A percentile compares a stretch with the other conserved stretches of the same genome.
Evolutionary conservation across 441 rosid genomes (phyloP).

Genomic region (Gossypium schwendimanii): DNA sequence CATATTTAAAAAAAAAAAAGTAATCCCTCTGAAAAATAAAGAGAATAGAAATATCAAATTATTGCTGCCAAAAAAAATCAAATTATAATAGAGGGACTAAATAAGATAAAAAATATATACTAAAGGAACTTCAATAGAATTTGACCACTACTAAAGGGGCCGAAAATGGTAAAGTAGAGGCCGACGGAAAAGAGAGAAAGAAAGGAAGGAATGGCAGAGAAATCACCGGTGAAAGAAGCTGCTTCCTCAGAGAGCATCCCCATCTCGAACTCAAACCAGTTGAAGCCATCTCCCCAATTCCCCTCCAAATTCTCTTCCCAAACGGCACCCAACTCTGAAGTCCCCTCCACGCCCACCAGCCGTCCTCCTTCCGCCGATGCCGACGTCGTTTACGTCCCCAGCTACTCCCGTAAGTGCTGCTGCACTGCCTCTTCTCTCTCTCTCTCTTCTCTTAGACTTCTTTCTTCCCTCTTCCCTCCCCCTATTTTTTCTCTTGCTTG

Average conservation of each 20-base stretch:
- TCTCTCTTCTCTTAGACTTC: not conserved
- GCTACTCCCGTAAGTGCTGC: constrained; percentile 66
- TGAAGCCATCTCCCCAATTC: not conserved
- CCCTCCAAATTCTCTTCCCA: not conserved
- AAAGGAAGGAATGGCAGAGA: not conserved
- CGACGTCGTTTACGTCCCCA: constrained; percentile 53
- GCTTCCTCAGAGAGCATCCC: not conserved
- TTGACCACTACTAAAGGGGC: not conserved
- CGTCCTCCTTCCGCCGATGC: constrained; percentile 27
- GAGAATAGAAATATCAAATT: no score
- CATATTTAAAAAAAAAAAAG: no score
- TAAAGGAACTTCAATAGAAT: no score
- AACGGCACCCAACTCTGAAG: not conserved
- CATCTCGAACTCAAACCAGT: not conserved
- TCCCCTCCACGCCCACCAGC: constrained; percentile 19
- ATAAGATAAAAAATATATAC: no score
- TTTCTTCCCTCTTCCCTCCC: not conserved
- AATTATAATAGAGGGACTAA: no score
- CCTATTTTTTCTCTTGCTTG: not conserved
- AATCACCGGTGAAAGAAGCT: not conserved
- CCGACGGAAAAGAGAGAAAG: not conserved
- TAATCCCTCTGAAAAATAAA: no score
- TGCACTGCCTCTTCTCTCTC: not conserved
- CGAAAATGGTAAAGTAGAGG: not conserved
- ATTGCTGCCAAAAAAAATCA: no score